Evolutionary conservation across 2,329 filamentous ascomycete species (phyloP).

Genomic region (Fusarium camptoceras): DNA sequence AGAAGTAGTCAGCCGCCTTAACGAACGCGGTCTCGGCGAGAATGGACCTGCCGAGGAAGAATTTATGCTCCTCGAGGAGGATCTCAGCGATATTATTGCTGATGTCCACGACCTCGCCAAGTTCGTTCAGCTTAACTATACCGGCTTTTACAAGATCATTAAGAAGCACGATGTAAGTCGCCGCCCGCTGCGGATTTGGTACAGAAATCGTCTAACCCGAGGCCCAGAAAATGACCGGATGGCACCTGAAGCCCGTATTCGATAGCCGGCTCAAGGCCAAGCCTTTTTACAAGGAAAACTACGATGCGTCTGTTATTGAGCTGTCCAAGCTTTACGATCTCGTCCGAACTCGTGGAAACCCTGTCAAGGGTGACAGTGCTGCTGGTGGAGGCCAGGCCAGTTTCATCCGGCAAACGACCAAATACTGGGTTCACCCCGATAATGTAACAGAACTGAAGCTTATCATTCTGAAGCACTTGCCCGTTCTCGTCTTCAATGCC

Average conservation of each 20-base stretch:
- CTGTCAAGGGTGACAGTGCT: slow-evolving; percentile 89
- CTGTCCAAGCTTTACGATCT: slow-evolving; percentile 95
- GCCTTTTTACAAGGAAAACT: slow-evolving; percentile 99
- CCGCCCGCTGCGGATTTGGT: background rate
- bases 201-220: slow-evolving; percentile 35
- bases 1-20: slow-evolving; percentile 82
- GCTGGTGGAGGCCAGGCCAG: slow-evolving; percentile 93
- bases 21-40: slow-evolving; percentile 68
- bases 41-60: slow-evolving; percentile 85
- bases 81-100: slow-evolving; percentile 96
- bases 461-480: slow-evolving; percentile 96
- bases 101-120: slow-evolving; percentile 98
- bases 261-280: slow-evolving; percentile 93
- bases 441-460: slow-evolving; percentile 99
- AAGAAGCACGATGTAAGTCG: slow-evolving; percentile 94
- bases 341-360: slow-evolving; percentile 91
- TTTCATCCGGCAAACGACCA: slow-evolving; percentile 96
- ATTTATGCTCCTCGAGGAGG: slow-evolving; percentile 92
- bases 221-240: slow-evolving; percentile 86
- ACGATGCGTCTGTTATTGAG: slow-evolving; percentile 94
- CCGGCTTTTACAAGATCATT: slow-evolving; percentile 99
- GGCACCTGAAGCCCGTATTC: slow-evolving; percentile 96
- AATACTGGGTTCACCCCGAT: slow-evolving; percentile 99
- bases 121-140: slow-evolving; percentile 98
- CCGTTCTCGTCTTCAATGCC: slow-evolving; percentile 95